These are phyloP conservation scores for Lepraria neglecta DNA, from an alignment of 495 filamentous ascomycete species.

Conservation along the genomic window DNA sequence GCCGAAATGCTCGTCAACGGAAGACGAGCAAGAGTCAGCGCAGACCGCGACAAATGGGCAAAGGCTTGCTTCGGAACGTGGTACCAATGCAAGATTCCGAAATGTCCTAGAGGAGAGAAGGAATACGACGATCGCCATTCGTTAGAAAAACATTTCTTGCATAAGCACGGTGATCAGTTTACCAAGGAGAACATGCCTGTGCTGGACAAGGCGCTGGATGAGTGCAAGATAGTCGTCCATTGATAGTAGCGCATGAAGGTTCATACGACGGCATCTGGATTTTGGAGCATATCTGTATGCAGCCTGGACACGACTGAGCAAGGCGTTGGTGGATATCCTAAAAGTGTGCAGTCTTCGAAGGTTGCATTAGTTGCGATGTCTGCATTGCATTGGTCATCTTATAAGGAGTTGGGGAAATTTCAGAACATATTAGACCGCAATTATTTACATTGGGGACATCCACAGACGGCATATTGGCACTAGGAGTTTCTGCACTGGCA, in stretches of 20 bases:
- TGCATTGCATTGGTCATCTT: too few species aligned
- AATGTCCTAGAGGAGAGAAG: conserved; percentile 22
- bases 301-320: too few species aligned
- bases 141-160: conserved; percentile 19
- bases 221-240: conserved; percentile 20
- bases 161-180: conserved; percentile 15
- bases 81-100: conserved; percentile 20
- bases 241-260: conserved; percentile 1
- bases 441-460: too few species aligned
- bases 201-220: conserved; percentile 9
- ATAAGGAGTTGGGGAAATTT: too few species aligned
- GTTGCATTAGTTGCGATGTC: too few species aligned
- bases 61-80: conserved; percentile 24
- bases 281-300: too few species aligned
- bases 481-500: too few species aligned
- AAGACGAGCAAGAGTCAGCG: conserved; percentile 18
- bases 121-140: conserved; percentile 14
- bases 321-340: too few species aligned
- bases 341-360: too few species aligned
- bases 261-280: too few species aligned
- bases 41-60: conserved; percentile 18
- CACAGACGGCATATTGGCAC: too few species aligned
- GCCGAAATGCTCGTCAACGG: conserved; percentile 14
- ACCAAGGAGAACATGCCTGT: neutral
- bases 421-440: too few species aligned